These are phyloP conservation scores for Auricularia heimuer DNA, from an alignment of 768 basidiomycete genomes.

Conservation along the genomic window DNA sequence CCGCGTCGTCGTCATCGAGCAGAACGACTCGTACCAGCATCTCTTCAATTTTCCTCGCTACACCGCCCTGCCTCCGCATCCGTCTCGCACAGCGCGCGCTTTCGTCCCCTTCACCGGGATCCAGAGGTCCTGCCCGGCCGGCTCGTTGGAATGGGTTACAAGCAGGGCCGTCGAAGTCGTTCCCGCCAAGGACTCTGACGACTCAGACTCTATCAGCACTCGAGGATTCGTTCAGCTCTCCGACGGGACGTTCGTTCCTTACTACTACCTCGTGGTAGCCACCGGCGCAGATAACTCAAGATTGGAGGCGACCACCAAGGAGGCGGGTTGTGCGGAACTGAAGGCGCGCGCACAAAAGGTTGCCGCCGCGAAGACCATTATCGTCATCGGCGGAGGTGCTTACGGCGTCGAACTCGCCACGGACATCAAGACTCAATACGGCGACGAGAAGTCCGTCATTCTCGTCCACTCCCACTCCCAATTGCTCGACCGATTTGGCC, in stretches of 20 bases:
- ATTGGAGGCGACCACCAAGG: conserved; percentile 13
- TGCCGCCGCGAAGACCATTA: conserved; percentile 36
- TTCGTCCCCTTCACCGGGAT: conserved; percentile 50
- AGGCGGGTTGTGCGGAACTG: conserved; percentile 41
- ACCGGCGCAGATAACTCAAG: conserved; percentile 35
- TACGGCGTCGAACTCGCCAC: conserved; percentile 62
- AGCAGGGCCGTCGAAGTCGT: conserved; percentile 15
- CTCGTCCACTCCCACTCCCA: conserved; percentile 48
- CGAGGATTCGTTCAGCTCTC: too few species aligned
- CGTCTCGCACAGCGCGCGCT: conserved; percentile 43
- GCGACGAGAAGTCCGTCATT: conserved; percentile 38
- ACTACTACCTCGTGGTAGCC: conserved; percentile 32
- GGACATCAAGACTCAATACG: conserved; percentile 50
- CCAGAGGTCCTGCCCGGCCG: conserved; percentile 24
- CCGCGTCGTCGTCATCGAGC: conserved; percentile 48
- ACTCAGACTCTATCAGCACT: too few species aligned
- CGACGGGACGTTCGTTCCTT: too few species aligned
- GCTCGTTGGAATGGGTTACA: conserved; percentile 16
- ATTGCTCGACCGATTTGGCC: conserved; percentile 44
- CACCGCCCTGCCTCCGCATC: conserved; percentile 48
- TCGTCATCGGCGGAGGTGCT: conserved; percentile 65
- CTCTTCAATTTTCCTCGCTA: conserved; percentile 52
- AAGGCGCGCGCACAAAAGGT: conserved; percentile 39
- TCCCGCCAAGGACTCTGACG: conserved; percentile 15
- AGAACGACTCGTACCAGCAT: conserved; percentile 35